Base-by-base conservation (phyloP, 2,329 filamentous ascomycete genomes). In the Epichloe bromicola region DNA sequence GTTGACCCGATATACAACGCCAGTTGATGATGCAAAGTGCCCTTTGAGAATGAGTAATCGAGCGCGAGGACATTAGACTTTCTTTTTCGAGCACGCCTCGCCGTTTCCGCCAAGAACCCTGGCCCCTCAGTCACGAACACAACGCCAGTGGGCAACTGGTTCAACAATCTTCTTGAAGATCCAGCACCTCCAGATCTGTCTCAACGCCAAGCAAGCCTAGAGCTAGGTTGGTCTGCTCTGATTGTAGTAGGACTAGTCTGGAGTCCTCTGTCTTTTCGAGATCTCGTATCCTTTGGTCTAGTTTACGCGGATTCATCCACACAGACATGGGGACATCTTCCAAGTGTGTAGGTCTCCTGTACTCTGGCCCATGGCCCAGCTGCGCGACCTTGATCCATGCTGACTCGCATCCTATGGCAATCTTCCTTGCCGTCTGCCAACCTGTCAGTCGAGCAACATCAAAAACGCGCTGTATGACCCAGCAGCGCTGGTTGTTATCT, bases 331-430 rank as follows among this genome's bases (percentile, higher is more conserved):
- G 63, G 49, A 64, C 61, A 44, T 58, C 62, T 41, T 61, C 62
- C 51, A 70, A 58, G 55, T 70, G 68, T 50, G 61, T 62, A 8
- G 68, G 72, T 26, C 77, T 71, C 48, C 70, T 65, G 63, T 95
- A 96, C 1, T 81, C 81, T 4, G 89, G 88, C 0, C 89, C 91
- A 44, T 80, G 76, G 0, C 86, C 86, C 58, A 85, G 72, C 54
- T 83, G 77, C 3, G 80, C 85, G 1, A 85, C 82, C 61, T 83
- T 86, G 53, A 79, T 75, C 93, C 93, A 98, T 0, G 82, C 78
- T 3, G 82, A 83, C 66, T 97, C 90, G 64, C 88, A 95, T 1
- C 88, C 89, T 46, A 79, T 75, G 0, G 88, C 88, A 55, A 96
- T 91, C 40, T 89, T 80, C 36, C 80, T 78, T 1, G 88, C 86